Base-by-base conservation (phyloP, 768 basidiomycete species). In the Auricularia sp. region DNA sequence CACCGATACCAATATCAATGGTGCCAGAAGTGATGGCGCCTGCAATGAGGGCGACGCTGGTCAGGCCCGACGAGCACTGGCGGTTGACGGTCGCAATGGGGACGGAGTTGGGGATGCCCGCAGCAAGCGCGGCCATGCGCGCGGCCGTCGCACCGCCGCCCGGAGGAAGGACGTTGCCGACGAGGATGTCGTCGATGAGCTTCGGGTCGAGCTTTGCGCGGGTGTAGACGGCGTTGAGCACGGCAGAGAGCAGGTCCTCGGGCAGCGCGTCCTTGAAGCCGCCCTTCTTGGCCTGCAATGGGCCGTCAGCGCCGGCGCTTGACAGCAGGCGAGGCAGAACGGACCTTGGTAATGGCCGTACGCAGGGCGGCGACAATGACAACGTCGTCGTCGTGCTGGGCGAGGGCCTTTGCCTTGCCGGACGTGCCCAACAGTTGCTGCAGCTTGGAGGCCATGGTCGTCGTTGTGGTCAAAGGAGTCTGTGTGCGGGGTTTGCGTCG, bases 191-290 rank as follows among this genome's bases (percentile, higher is more conserved):
- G 69, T 91, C 90, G 65, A 95, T 87, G 72, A 92, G 81, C 63
- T 80, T 78, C 54, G 93, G 93, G 76, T 94, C 86, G 64, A 95
- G 82, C 14, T 80, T 78, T 61, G 81, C 83, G 66, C 79, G 83
- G 29, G 79, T 79, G 76, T 89, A 88, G n/a, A 80, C 87, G 54
- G 87, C 89, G 63, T 83, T 83, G 61, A 94, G 81, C 68, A 91
- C 84, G 62, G 34, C n/a, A 12, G 88, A 85, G 64, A 95, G 83
- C 70, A 91, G 80, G 67, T 91, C 85, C 66, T 93, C 92, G 4
- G 91, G 88, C 62, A 84, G 82, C 42, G 91, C 93, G 76, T 95
- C 91, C 75, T 93, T 93, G 83, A 93, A 94, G 14, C 88, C 90
- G 63, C 93, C 93, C 71, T 93, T 94, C 72, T 81, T 86, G 33